Percentiles rank a stretch among this genome's conserved stretches.
Evolutionary conservation across 2,329 filamentous ascomycete species (phyloP).

Genomic region (Stemphylium beticola): DNA sequence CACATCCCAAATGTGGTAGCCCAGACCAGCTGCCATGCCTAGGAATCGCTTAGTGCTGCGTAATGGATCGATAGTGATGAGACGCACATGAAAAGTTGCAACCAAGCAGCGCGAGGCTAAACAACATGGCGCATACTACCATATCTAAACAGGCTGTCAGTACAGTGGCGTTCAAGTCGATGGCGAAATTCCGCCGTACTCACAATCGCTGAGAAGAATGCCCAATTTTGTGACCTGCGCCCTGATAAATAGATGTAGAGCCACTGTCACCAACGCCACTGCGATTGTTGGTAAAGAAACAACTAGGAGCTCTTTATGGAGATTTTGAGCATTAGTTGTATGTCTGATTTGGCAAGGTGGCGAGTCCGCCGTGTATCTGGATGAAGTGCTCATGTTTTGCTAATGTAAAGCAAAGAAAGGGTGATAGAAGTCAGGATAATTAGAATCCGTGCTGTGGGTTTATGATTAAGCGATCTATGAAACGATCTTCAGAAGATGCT

Average conservation of each 20-base stretch:
- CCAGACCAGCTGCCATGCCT: neutral
- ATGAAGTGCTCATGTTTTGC: neutral
- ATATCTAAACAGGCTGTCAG: neutral
- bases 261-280: neutral
- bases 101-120: neutral
- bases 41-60: neutral
- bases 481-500: no score
- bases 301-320: neutral
- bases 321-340: neutral
- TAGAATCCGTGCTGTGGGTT: neutral
- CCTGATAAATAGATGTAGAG: neutral
- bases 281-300: neutral
- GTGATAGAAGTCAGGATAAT: neutral
- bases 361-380: neutral
- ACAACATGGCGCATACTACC: neutral
- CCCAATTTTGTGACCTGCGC: neutral
- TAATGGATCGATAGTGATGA: accelerated
- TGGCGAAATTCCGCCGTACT: neutral
- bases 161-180: neutral
- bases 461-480: neutral
- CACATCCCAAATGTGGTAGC: conserved; percentile 1
- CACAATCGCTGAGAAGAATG: neutral
- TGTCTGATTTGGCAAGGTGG: neutral
- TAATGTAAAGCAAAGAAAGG: neutral
- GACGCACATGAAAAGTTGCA: neutral